Evolutionary conservation across 768 basidiomycete species (phyloP).

Genomic region (Lactifluus piperatus): DNA sequence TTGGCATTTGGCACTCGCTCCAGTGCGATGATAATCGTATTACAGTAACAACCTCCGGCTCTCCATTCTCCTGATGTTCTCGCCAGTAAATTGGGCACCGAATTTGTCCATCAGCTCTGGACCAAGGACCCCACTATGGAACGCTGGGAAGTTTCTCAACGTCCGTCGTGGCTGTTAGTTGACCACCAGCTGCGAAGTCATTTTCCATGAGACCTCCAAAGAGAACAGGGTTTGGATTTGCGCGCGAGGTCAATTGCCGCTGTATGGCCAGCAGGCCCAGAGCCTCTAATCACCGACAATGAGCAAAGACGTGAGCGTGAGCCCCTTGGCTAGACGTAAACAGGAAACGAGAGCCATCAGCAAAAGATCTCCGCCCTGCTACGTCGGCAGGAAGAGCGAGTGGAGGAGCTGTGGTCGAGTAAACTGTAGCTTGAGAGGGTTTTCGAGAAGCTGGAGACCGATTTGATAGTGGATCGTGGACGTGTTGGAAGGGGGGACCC

Average conservation of each 20-base stretch:
- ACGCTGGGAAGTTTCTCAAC: conserved; percentile 98
- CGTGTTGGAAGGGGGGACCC: neutral
- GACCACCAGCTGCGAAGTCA: conserved; percentile 95
- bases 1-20: conserved; percentile 90
- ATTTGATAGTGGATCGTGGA: neutral
- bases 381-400: conserved; percentile 1
- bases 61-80: conserved; percentile 71
- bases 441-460: neutral
- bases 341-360: neutral
- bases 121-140: conserved; percentile 89
- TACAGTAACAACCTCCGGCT: conserved; percentile 90
- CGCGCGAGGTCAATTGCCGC: conserved; percentile 93
- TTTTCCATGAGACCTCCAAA: conserved; percentile 99
- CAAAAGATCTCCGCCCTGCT: too few relatives aligned
- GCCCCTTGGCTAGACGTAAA: neutral
- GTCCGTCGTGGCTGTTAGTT: conserved; percentile 96
- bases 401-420: neutral
- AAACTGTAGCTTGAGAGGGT: conserved; percentile 2
- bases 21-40: conserved; percentile 95
- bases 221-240: conserved; percentile 89
- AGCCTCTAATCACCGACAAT: conserved; percentile 79
- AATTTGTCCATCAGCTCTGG: conserved; percentile 99
- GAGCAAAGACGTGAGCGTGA: conserved; percentile 1
- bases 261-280: conserved; percentile 92
- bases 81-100: conserved; percentile 99